phyloP scores from a whole-genome alignment of 306 rosid species.

The Cotoneaster glaucophyllus region DNA sequence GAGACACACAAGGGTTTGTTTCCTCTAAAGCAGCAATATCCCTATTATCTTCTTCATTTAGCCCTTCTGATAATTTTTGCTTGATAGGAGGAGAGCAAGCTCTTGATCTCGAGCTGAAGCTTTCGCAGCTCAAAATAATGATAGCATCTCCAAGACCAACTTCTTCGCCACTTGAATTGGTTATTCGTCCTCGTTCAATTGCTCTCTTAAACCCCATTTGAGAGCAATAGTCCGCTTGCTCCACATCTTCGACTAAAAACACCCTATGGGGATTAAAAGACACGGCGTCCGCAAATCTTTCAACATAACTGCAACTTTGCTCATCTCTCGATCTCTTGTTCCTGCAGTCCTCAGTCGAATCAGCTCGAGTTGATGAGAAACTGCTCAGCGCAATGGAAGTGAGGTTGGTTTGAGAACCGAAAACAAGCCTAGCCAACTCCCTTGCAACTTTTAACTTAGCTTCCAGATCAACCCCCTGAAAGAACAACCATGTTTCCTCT shows the following conservation, averaged over 20 bases:
- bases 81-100: constrained; percentile 63
- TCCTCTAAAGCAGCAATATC: constrained; percentile 24
- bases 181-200: constrained; percentile 59
- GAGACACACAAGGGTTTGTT: constrained; percentile 44
- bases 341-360: constrained; percentile 55
- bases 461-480: constrained; percentile 70
- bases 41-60: constrained; percentile 14
- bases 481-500: constrained; percentile 91
- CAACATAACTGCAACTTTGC: constrained; percentile 59
- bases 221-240: constrained; percentile 74
- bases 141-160: constrained; percentile 64
- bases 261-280: constrained; percentile 69
- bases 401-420: constrained; percentile 52
- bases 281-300: constrained; percentile 59
- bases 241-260: constrained; percentile 75
- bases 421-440: constrained; percentile 62
- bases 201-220: constrained; percentile 85
- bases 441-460: constrained; percentile 67
- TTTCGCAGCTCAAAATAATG: constrained; percentile 69
- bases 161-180: constrained; percentile 55
- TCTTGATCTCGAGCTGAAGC: constrained; percentile 75
- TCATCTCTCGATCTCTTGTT: constrained; percentile 79
- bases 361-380: constrained; percentile 70
- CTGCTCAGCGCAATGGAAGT: constrained; percentile 64
- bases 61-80: constrained; percentile 25